Base-by-base conservation (phyloP, 768 basidiomycete genomes). In the Boletus edulis region DNA sequence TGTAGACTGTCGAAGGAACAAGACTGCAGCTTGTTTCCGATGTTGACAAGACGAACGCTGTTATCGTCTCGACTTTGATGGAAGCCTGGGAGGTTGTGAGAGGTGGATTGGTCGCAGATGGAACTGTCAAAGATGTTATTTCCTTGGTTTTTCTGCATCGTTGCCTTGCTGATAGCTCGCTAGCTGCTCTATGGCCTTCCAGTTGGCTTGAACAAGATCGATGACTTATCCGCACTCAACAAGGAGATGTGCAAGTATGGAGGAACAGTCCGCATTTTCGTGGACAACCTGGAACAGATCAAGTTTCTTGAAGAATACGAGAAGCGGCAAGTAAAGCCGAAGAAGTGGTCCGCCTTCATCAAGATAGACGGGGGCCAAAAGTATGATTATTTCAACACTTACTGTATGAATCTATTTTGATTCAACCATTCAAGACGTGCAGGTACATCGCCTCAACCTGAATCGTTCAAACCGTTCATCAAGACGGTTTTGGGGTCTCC, bases 111-210 rank as follows among this genome's bases (percentile, higher is more conserved):
- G 81, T 90, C 20, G 76, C 81, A 11, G 89, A 92, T 56, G 84
- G 83, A 3, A 81, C 79, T 3, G 85, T 93, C 22, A 86, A 86
- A 67, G 90, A 94, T 75, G 93, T 91, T 73, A 31, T 10, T 46
- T 42, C 51, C 44, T 41, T n/a, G 43, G 35, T 10, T 50, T 43
- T 42, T 51, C 24, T 44, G 45, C 6, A 11, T 24, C n/a, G 43
- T 45, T 46, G 41, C 51, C 51, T 48, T 46, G 27, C 54, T 49
- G 53, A 61, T 41, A 39, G 15, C 18, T 38, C 24, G n/a, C 10
- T 59, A 95, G 91, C 80, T 95, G 59, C 74, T 95, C 14, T 94
- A 94, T 64, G 87, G 89, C 6, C 76, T 93, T 40, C 93, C 91
- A 11, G 71, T 90, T 2, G 78, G 79, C 6, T 55, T 77, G 14